Evolutionary conservation across 768 basidiomycete species (phyloP), one percentile per base, ranked within the genome.

Genomic region (Lactifluus volemus): DNA sequence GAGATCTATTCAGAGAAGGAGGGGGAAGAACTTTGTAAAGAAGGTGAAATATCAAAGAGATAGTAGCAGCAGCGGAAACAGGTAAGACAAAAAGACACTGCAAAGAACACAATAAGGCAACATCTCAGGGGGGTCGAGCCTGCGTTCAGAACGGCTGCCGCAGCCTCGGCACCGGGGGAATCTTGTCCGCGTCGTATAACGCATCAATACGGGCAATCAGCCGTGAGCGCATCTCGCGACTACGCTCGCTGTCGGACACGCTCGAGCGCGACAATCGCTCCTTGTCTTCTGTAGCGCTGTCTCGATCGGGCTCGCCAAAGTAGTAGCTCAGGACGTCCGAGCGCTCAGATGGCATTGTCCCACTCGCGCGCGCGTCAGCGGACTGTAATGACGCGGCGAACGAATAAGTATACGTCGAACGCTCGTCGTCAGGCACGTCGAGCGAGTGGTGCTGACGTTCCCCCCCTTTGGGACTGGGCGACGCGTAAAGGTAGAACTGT

Each of bases 111-210:
- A 49, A n/a, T 15, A 19, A n/a, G 7, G 15, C 8, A 39, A 29
- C 17, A 14, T 15, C 8, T 30, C 39, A 17, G 34, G 17, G 34
- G 25, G 44, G 25, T 14, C 12, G 19, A 5, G 9, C 2, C 4
- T 11, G n/a, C 8, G 3, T 39, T 58, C 42, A 63, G 41, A 53
- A 58, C 21, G 49, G 57, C 48, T 25, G 45, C 21, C 41, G 50
- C 45, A 66, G 34, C 47, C 49, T 61, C 44, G 65, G 63, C 15
- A 66, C 63, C 4, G 54, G 60, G 2, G 60, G 57, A 4, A 56
- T 17, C 9, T 55, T 58, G 51, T 56, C 51, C 3, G 25, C 17
- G 12, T 51, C 49, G n/a, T 59, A 59, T 49, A 65, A 36, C 9
- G 49, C 45, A 34, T 58, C 63, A 9, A 61, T 59, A 7, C 57